These are phyloP conservation scores for Termitomyces sp. DNA, from an alignment of 768 basidiomycete species.

Conservation along the genomic window DNA sequence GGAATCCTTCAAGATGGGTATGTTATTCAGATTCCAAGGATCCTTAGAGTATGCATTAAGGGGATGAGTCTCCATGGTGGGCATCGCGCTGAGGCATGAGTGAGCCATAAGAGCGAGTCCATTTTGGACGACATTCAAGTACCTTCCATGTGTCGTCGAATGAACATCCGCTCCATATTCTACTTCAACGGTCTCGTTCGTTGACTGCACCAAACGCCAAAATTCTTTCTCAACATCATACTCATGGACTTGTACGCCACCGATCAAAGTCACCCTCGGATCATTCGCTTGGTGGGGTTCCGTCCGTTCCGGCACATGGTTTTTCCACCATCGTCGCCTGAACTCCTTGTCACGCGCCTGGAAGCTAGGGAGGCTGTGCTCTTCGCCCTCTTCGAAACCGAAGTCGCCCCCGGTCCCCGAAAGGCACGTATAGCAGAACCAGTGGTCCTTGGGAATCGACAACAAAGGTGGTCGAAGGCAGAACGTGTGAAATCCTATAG, in stretches of 20 bases:
- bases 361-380: constrained; percentile 88
- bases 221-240: constrained; percentile 93
- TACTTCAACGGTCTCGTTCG: constrained; percentile 89
- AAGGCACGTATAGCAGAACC: constrained; percentile 93
- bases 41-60: constrained; percentile 82
- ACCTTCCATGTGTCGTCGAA: constrained; percentile 97
- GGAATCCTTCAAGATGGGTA: constrained; percentile 89
- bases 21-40: constrained; percentile 97
- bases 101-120: constrained; percentile 1
- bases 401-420: constrained; percentile 92
- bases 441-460: constrained; percentile 86
- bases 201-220: constrained; percentile 91
- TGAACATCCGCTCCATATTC: constrained; percentile 99
- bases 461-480: constrained; percentile 90
- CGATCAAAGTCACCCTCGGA: constrained; percentile 49
- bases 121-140: constrained; percentile 17
- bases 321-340: constrained; percentile 81
- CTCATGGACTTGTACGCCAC: constrained; percentile 71
- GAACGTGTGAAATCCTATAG: constrained; percentile 89
- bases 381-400: constrained; percentile 97
- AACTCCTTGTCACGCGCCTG: constrained; percentile 90
- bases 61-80: constrained; percentile 91
- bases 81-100: constrained; percentile 70
- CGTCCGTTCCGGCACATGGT: constrained; percentile 53
- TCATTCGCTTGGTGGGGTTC: constrained; percentile 33